Evolutionary conservation across 2,329 filamentous ascomycete species (phyloP), one percentile per base, ranked within the genome.

Genomic region (Neofusicoccum umdonicola): DNA sequence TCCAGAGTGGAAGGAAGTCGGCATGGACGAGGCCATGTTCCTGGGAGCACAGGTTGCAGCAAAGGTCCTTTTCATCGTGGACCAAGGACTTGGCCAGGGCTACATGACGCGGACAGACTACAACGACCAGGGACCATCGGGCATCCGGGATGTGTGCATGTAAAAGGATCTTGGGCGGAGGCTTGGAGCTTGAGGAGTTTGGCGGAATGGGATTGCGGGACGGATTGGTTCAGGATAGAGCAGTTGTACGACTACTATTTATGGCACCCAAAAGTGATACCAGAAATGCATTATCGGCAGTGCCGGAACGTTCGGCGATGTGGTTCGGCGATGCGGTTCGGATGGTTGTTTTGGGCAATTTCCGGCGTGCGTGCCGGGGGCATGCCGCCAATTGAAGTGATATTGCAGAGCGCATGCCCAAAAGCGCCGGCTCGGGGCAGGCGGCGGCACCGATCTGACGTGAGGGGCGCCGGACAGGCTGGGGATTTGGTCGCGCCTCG

Each of bases 1-100:
- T 69, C 87, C 90, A 11, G 93, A 97, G 77, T 97, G 93, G 92
- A 92, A 92, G 74, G 93, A 86, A 35, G 78, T 79, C 2, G 87
- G 87, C 1, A 86, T 85, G 72, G 93, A 97, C 72, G 93, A 97
- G 78, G 87, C 90, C 56, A 87, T 88, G 73, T 97, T 97, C 78
- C 81, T 97, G 6, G 93, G 93, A 11, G 91, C 92, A 2, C 92
- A 96, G 78, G 90, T 97, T 37, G 92, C 91, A 1, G 92, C 91
- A 2, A 90, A 90, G 77, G 87, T 91, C 22, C 78, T 91, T 56
- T 91, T 91, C 74, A 85, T 90, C 9, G 81, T 87, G 3, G 89
- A 91, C 71, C 86, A 88, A 69, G 88, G 88, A 4, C 57, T 84
- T 52, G 87, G 80, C 69, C 90, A 90, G 76, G 88, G 87, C 0